phyloP scores from a whole-genome alignment of 768 basidiomycete species.

The Astraeus odoratus region DNA sequence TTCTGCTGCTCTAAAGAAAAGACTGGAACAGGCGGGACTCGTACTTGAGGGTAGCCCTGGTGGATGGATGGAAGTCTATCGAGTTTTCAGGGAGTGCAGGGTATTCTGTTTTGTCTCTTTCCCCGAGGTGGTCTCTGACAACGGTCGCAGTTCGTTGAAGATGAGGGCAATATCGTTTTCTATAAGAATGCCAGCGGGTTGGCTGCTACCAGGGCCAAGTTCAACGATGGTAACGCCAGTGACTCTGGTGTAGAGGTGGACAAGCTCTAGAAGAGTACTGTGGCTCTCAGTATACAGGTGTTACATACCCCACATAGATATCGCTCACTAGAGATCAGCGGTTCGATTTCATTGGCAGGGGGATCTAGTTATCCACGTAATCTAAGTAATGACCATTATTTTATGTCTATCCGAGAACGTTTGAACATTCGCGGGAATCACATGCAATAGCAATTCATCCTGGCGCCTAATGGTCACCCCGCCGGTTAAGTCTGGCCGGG shows the following conservation, averaged over 20 bases:
- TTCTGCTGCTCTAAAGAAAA: conserved; percentile 72
- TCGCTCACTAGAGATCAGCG: not conserved
- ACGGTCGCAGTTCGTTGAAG: conserved; percentile 74
- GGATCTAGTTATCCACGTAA: not conserved
- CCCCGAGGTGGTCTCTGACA: not conserved
- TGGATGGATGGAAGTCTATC: conserved; percentile 75
- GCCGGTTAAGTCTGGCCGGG: too few species aligned
- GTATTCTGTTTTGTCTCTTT: conserved; percentile 20
- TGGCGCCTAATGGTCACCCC: too few species aligned
- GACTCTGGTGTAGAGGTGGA: conserved; percentile 65
- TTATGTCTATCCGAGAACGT: not conserved
- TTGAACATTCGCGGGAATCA: not conserved
- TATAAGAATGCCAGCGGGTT: conserved; percentile 85
- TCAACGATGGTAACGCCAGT: conserved; percentile 48
- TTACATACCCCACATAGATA: not conserved
- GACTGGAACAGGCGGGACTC: conserved; percentile 52
- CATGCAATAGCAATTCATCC: not conserved
- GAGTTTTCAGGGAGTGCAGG: conserved; percentile 76
- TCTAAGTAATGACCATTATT: not conserved
- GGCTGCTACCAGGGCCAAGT: conserved; percentile 61
- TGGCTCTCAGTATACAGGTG: not conserved
- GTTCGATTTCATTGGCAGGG: too few species aligned
- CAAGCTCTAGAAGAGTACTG: conserved; percentile 22
- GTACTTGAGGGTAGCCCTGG: conserved; percentile 64
- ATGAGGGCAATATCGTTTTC: conserved; percentile 85